Base-by-base conservation (phyloP, 768 basidiomycete genomes). In the Mrakia frigida region DNA sequence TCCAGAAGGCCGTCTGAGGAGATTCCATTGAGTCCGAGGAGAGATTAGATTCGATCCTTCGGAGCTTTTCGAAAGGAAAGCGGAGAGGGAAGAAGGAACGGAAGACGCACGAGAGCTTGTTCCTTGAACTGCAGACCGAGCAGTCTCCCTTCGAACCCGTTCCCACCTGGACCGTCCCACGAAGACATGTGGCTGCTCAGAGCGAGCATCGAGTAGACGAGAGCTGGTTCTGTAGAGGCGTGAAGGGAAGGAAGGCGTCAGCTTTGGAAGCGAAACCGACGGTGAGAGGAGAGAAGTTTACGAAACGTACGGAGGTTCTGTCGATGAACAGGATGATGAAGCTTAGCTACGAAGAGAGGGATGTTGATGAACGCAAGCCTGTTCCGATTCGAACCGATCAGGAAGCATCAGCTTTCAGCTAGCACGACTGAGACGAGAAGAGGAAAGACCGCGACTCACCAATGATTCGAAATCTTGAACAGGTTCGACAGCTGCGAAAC, bases 131-230 rank as follows among this genome's bases (percentile, higher is more conserved):
- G 65, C 13, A 77, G 63, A 21, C 63, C 76, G 16, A 77, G 50
- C 23, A 77, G 56, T 18, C 76, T 43, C 13, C 76, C 76, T 21
- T 71, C 50, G 18, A 77, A 41, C 2, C 76, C 76, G 14, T 35
- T n/a, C 11, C 76, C 76, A 41, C 71, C 76, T 0, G 61, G 61
- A 5, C 76, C 76, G 18, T 77, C 76, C 76, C 76, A 77, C 0
- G 76, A 71, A n/a, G 63, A 41, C 28, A 77, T 43, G 33, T 77
- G 76, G 2, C 70, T 68, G 43, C 60, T 33, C 28, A 77, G 70
- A 14, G 76, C 71, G 35, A 77, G 72, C 60, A 77, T 71, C 25
- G 76, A 39, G 53, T 77, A 77, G 0, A 77, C 76, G 39, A 77
- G 71, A 25, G 76, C 43, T 18, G 76, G 76, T 35, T 77, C 73